Evolutionary conservation across 1,284 basidiomycete genomes (phyloP).

Genomic region (Coniferiporia weirii): DNA sequence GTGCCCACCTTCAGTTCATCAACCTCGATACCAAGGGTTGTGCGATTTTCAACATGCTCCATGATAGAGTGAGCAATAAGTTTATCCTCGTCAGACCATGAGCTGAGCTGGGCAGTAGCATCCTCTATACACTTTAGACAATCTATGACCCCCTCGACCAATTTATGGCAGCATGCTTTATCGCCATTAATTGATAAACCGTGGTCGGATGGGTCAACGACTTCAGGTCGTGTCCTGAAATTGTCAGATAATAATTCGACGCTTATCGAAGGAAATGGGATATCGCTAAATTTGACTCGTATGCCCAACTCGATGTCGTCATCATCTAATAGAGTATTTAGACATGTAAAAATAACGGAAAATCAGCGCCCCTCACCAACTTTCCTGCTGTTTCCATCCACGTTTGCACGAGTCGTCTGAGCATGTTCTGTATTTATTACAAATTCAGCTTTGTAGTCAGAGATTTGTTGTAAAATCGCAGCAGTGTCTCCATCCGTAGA

Average conservation of each 20-base stretch:
- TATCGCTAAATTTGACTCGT: background rate
- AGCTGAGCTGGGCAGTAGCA: slow-evolving; percentile 35
- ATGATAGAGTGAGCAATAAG: slow-evolving; percentile 37
- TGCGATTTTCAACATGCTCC: slow-evolving; percentile 36
- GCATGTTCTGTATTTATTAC: slow-evolving; percentile 59
- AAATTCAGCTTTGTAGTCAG: slow-evolving; percentile 70
- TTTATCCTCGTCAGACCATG: slow-evolving; percentile 32
- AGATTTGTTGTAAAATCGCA: slow-evolving; percentile 65
- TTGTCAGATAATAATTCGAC: background rate
- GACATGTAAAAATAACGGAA: background rate
- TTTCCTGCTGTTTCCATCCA: slow-evolving; percentile 84
- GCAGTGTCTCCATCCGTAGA: slow-evolving; percentile 71
- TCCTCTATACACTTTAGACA: slow-evolving; percentile 53
- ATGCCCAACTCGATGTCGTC: slow-evolving; percentile 61
- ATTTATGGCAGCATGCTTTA: slow-evolving; percentile 9
- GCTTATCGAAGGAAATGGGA: background rate
- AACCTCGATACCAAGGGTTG: slow-evolving; percentile 44
- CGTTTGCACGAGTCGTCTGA: slow-evolving; percentile 41
- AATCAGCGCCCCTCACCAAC: slow-evolving; percentile 45
- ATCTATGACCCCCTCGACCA: slow-evolving; percentile 43
- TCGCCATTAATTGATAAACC: background rate
- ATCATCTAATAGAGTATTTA: slow-evolving; percentile 50
- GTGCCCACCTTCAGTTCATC: slow-evolving; percentile 42
- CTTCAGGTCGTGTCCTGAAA: background rate
- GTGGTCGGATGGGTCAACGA: background rate